phyloP scores from a whole-genome alignment of 495 filamentous ascomycete species.

The Cercophora scortea region DNA sequence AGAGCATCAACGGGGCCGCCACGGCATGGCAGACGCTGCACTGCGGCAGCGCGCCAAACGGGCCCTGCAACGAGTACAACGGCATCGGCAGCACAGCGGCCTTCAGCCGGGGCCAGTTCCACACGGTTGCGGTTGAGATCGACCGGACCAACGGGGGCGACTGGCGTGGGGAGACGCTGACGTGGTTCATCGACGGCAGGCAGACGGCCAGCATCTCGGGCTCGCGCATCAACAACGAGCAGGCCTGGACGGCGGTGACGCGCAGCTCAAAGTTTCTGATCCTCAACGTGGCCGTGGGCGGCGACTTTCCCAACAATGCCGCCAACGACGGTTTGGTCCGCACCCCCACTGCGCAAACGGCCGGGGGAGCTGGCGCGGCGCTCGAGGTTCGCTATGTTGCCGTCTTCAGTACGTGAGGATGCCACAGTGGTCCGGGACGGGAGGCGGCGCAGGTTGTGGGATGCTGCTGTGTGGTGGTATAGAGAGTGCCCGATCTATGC shows the following conservation, averaged over 20 bases:
- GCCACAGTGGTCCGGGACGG: not conserved
- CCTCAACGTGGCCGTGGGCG: conserved; percentile 42
- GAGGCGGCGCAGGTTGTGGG: not conserved
- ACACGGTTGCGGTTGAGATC: conserved; percentile 32
- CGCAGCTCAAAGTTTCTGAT: conserved; percentile 27
- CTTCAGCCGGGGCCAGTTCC: conserved; percentile 28
- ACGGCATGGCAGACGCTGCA: conserved; percentile 36
- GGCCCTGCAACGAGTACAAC: conserved; percentile 35
- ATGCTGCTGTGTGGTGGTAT: not conserved
- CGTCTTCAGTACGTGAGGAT: not conserved
- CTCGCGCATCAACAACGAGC: conserved; percentile 20
- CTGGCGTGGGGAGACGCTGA: conserved; percentile 34
- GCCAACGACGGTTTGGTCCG: not conserved
- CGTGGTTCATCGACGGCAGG: conserved; percentile 33
- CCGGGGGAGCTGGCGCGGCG: not conserved
- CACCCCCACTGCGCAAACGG: not conserved
- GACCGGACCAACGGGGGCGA: conserved; percentile 23
- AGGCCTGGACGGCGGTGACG: conserved; percentile 31
- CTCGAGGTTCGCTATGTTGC: conserved; percentile 1
- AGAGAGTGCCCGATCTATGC: too few species aligned
- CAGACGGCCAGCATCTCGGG: conserved; percentile 24
- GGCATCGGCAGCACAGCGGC: conserved; percentile 21
- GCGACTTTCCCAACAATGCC: conserved; percentile 16
- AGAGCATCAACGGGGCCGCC: conserved; percentile 33
- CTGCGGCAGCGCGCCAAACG: conserved; percentile 33